Base-by-base conservation (phyloP, 345 rosid genomes). In the Salix dunnii region DNA sequence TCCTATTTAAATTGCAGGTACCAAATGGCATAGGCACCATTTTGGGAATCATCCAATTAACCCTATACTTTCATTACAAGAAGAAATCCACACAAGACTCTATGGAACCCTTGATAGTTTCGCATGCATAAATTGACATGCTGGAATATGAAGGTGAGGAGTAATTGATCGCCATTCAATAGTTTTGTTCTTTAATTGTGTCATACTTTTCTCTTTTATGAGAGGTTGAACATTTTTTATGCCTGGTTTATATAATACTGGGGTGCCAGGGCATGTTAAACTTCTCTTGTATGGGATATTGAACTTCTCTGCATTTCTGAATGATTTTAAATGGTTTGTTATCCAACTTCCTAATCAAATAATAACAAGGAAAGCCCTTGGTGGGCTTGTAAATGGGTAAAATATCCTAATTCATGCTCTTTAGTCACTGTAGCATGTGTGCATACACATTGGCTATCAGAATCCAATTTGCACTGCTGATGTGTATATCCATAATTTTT, bases 21-120 rank as follows among this genome's bases (percentile, higher is more conserved):
- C 98, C 98, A 35, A 94, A 94, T 72, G 95, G 95, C 25, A 85
- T 94, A 25, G 98, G 98, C 74, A 77, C 92, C 21, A 28, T 90
- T 80, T 79, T 94, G 87, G 97, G 97, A 67, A 82, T 88, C 73
- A 84, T 86, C 31, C 98, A 92, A 76, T 80, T 94, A 76, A 77
- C 21, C 9, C 86, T 94, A 84, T 92, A 90, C 82, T 88, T 76
- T 77, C 72, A 91, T 86, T 92, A 83, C 74, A 88, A 85, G 67
- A 76, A 30, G 36, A 77, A 58, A 25, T 85, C 87, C 13, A 3
- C 40, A 25, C 86, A 79, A 60, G 88, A 79, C 73, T 80, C 83
- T 28, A 84, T 70, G 40, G 96, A 88, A 75, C 91, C 92, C 33
- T 84, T 94, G 83, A 83, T 89, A 76, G 89, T 80, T 40, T 74